Percentiles rank a stretch among this genome's conserved stretches.
phyloP scores from a whole-genome alignment of 441 rosid genomes.

The Populus trichocarpa region DNA sequence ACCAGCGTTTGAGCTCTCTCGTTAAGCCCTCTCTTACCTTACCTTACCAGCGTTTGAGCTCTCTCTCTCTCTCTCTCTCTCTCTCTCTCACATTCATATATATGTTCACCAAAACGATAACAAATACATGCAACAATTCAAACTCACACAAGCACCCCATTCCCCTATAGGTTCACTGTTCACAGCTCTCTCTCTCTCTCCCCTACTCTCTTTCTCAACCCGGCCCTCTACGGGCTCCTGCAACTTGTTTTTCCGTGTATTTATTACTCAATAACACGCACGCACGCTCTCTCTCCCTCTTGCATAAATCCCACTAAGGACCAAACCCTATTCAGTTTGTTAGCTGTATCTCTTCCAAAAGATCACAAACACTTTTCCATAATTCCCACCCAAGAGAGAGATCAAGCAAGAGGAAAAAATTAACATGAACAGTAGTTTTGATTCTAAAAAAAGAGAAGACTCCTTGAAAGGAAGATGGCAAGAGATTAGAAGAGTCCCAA shows the following conservation, averaged over 20 bases:
- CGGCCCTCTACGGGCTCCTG: not conserved
- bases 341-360: not conserved
- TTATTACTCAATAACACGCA: not conserved
- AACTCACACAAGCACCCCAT: not conserved
- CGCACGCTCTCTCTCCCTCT: not conserved
- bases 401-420: not conserved
- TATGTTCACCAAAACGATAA: slow-evolving; percentile 10
- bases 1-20: too few species aligned
- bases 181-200: not conserved
- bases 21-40: too few species aligned
- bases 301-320: slow-evolving; percentile 5
- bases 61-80: not conserved
- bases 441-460: slow-evolving; percentile 42
- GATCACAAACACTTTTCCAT: not conserved
- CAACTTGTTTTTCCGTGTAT: not conserved
- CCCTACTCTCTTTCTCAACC: not conserved
- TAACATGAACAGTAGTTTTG: slow-evolving; percentile 37
- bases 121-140: not conserved
- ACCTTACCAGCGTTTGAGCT: slow-evolving; percentile 21
- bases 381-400: not conserved
- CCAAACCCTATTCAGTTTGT: slow-evolving; percentile 26
- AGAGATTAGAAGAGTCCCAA: slow-evolving; percentile 24
- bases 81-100: not conserved
- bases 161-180: not conserved
- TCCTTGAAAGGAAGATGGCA: slow-evolving; percentile 52